Evolutionary conservation across 73 alveolate species (phyloP).

Genomic region (Vitrella brassicaformis): DNA sequence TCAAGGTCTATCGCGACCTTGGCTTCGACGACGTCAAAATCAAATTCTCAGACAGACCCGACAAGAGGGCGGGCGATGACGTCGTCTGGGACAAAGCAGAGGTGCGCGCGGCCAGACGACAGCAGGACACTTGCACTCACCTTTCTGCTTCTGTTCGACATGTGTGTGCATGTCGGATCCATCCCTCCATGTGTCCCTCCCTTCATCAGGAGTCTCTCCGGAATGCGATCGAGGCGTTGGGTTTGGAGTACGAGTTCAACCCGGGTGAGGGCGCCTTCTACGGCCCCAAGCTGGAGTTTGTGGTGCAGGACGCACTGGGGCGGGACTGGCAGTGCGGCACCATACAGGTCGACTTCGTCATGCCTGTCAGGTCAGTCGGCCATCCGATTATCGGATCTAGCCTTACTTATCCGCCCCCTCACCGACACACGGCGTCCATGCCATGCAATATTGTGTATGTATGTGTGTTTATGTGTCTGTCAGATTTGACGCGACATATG

Average conservation of each 20-base stretch:
- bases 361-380: slow-evolving; percentile 93
- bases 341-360: slow-evolving; percentile 89
- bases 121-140: too few species aligned
- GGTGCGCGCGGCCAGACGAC: too few species aligned
- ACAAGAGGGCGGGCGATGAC: background rate
- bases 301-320: slow-evolving; percentile 83
- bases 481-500: background rate
- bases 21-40: background rate
- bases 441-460: too few species aligned
- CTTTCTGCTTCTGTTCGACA: too few species aligned
- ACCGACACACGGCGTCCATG: too few species aligned
- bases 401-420: too few species aligned
- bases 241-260: slow-evolving; percentile 70
- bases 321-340: slow-evolving; percentile 97
- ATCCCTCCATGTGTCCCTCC: too few species aligned
- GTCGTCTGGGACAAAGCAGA: background rate
- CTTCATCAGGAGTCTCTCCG: too few species aligned
- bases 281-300: slow-evolving; percentile 96
- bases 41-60: background rate
- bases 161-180: too few species aligned
- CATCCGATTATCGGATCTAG: too few species aligned
- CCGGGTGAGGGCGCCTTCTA: slow-evolving; percentile 99
- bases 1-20: background rate
- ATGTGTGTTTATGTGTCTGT: too few species aligned
- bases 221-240: slow-evolving; percentile 67